Evolutionary conservation across 768 basidiomycete species (phyloP).

Genomic region (Austroboletus eburneus): DNA sequence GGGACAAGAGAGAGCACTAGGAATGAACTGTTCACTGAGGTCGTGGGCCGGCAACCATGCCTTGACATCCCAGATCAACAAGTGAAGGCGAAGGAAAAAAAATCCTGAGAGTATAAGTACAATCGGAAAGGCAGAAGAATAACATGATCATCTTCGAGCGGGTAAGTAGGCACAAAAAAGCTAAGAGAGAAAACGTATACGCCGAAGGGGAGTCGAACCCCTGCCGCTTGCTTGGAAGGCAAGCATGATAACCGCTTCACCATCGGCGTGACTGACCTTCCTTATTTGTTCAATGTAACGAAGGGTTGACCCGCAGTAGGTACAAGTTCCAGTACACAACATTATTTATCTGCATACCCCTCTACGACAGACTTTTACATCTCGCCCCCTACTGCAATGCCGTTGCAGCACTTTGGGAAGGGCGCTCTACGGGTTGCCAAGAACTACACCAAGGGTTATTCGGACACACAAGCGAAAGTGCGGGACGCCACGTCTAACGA

Average conservation of each 20-base stretch:
- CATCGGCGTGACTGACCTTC: slow-evolving; percentile 44
- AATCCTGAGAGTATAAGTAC: too few species aligned
- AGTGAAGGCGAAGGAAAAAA: too few species aligned
- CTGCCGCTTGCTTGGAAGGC: slow-evolving; percentile 79
- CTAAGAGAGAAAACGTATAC: slow-evolving; percentile 15
- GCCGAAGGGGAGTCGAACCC: slow-evolving; percentile 75
- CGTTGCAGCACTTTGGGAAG: slow-evolving; percentile 79
- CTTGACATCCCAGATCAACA: too few species aligned
- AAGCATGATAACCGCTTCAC: slow-evolving; percentile 94
- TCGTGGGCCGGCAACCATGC: too few species aligned
- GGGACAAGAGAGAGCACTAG: too few species aligned
- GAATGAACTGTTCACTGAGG: too few species aligned
- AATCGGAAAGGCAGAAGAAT: too few species aligned
- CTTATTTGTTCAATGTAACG: slow-evolving; percentile 3
- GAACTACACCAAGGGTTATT: slow-evolving; percentile 95
- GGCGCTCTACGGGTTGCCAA: slow-evolving; percentile 84
- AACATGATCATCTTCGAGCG: too few species aligned
- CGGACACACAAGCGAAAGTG: slow-evolving; percentile 92
- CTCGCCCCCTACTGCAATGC: slow-evolving; percentile 29
- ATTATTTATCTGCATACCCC: not conserved
- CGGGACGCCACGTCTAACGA: slow-evolving; percentile 97
- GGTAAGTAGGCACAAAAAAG: too few species aligned
- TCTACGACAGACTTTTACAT: too few species aligned
- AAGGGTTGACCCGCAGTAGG: slow-evolving; percentile 12
- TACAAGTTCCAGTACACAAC: slow-evolving; percentile 12